phyloP scores from a whole-genome alignment of 805 yeast genomes.

The Saccharomyces jurei region DNA sequence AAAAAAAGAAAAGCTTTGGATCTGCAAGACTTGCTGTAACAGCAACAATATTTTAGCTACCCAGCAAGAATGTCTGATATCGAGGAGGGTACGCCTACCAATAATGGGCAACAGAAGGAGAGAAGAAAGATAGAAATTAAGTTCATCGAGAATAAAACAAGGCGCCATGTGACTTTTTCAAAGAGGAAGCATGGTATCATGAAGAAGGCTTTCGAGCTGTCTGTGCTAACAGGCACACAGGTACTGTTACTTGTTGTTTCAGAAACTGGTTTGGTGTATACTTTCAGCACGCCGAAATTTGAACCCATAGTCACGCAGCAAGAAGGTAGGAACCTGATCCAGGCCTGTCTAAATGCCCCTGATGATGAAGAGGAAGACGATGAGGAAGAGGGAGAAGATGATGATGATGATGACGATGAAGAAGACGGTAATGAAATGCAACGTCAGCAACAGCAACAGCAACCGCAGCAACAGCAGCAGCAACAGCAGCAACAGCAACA shows the following conservation, averaged over 20 bases:
- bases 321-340: constrained; percentile 94
- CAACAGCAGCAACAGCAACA: constrained; percentile 27
- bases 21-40: background rate
- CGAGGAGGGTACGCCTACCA: background rate
- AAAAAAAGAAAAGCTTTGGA: background rate
- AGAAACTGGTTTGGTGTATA: constrained; percentile 97
- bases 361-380: constrained; percentile 69
- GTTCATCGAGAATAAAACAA: constrained; percentile 93
- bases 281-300: constrained; percentile 97
- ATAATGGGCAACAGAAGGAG: constrained; percentile 35
- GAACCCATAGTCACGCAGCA: constrained; percentile 96
- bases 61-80: background rate
- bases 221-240: constrained; percentile 95
- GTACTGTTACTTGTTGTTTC: constrained; percentile 89
- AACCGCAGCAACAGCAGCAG: too few species aligned
- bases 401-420: constrained; percentile 26
- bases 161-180: constrained; percentile 96
- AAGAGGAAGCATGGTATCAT: constrained; percentile 98
- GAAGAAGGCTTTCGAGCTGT: constrained; percentile 98
- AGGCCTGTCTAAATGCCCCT: constrained; percentile 96
- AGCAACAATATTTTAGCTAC: background rate
- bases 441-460: constrained; percentile 28
- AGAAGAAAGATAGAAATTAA: constrained; percentile 92
- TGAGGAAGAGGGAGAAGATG: constrained; percentile 43
- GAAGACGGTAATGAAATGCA: constrained; percentile 25